Evolutionary conservation across 495 filamentous ascomycete species (phyloP), one percentile per base, ranked within the genome.

Genomic region (Neohortaea acidophila): DNA sequence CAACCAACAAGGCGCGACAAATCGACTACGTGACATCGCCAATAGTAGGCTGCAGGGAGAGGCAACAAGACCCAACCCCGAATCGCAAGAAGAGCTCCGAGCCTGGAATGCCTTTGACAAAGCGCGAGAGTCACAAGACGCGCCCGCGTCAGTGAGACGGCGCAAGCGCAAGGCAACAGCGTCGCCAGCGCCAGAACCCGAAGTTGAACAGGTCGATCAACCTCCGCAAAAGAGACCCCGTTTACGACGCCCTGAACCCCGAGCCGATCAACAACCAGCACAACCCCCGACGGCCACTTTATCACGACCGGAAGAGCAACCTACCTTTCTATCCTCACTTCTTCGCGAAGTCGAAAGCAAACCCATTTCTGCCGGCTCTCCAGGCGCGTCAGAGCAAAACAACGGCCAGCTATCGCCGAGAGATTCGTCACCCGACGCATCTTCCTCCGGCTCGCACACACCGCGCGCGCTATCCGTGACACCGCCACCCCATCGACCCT

Each of bases 31-130:
- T 20, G 73, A 71, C 38, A 76, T 75, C 17, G 70, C 67, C 25
- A 27, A 7, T 20, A 26, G 37, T 17, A 6, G 26, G 9, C 8
- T 38, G 12, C 33, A 43, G 14, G 38, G n/a, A 5, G 6, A 22
- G 14, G 53, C 69, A 4, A 58, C 70, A 31, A 43, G 54, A 10
- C 12, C 72, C 68, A 1, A 68, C 72, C 23, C 69, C 9, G 79
- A 86, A 57, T 76, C 79, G 0, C 61, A 75, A 9, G 84, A 92
- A 39, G 85, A 91, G 52, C 68, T 76, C 44, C 68, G 72, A 21
- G 86, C 86, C 9, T 94, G 86, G 86, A 82, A 85, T 37, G 82
- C 76, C 15, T 75, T 93, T 39, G 84, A 94, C 46, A 80, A 74
- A 45, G 82, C 83, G 24, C 72, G 79, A 49, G 77, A 84, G 21